A percentile compares a stretch with the other conserved stretches of the same genome.
Conservation (phyloP, 306 rosid genomes). For the Ceratonia siliqua region DNA sequence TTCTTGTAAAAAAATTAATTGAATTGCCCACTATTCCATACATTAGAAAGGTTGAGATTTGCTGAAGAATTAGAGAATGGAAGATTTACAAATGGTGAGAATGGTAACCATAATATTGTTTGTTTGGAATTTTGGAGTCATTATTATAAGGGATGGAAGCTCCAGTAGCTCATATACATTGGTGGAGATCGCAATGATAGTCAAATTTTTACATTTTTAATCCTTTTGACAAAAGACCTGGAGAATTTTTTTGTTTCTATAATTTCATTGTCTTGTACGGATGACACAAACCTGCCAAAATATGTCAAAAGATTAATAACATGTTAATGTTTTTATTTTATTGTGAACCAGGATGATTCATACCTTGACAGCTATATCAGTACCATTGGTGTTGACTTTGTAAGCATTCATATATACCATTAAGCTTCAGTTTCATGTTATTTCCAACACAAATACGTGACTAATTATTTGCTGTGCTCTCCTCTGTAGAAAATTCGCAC, state of each 20-base stretch:
- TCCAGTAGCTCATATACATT: neutral
- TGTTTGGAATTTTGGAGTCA: neutral
- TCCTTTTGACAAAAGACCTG: neutral
- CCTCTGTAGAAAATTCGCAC: conserved; percentile 85
- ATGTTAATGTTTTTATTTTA: conserved; percentile 24
- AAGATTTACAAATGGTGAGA: neutral
- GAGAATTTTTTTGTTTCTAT: conserved; percentile 2
- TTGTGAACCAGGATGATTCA: conserved; percentile 79
- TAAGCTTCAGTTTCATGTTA: conserved; percentile 1
- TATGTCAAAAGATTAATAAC: neutral
- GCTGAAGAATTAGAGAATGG: conserved; percentile 10
- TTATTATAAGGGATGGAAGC: neutral
- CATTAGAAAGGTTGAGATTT: neutral
- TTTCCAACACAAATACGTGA: conserved; percentile 13
- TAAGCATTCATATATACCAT: conserved; percentile 45
- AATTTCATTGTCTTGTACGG: neutral
- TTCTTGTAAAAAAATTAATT: conserved; percentile 2
- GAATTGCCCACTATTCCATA: neutral
- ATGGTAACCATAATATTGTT: neutral
- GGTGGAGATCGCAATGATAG: neutral
- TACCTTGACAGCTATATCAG: conserved; percentile 99
- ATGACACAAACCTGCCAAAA: neutral
- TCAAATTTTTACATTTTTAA: neutral
- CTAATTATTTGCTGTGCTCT: conserved; percentile 26
- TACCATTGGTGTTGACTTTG: conserved; percentile 99